Evolutionary conservation across 352 stramenopile species (phyloP), one percentile per base, ranked within the genome.

Genomic region (Phytophthora multivora): DNA sequence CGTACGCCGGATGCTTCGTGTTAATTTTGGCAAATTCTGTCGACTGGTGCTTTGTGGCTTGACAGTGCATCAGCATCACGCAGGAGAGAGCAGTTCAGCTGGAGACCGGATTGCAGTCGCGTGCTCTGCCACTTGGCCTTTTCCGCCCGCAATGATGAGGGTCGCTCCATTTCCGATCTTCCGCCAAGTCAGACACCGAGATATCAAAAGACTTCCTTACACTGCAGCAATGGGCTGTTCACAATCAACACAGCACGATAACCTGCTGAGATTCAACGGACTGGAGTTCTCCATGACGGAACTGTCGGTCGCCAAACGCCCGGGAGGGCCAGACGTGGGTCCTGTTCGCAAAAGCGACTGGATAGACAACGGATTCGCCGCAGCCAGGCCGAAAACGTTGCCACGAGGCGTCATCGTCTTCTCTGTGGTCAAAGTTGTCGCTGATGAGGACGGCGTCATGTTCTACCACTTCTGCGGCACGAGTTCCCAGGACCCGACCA

Each of bases 381-480:
- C 31, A 48, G 19, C 26, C 33, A 70, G 55, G 30, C 18, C 19
- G 35, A 63, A 53, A 13, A 60, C 41, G 31, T 35, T 68, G 4
- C 40, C 63, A 39, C 16, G 13, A 48, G 51, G 51, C 23, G 33
- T 50, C 12, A 30, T 75, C 11, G 31, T 39, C 0, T 75, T 75
- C n/a, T 50, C 43, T 8, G 21, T 66, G 39, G 76, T 75, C 49
- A 79, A 80, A 52, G 70, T 73, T 38, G 69, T 86, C 12, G 69
- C 71, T 5, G 15, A 75, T 36, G 35, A 56, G 2, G 40, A 71
- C 11, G 62, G 62, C 8, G 62, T 64, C 23, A 62, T 75, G 30
- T 84, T 75, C 55, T 90, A 88, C 70, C 66, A 79, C 42, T 88
- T 83, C 46, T 63, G 53, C 35, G 73, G 66, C 28, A 71, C 49